Evolutionary conservation across 306 rosid genomes (phyloP), one percentile per base, ranked within the genome.

Genomic region (Clitoria ternatea): DNA sequence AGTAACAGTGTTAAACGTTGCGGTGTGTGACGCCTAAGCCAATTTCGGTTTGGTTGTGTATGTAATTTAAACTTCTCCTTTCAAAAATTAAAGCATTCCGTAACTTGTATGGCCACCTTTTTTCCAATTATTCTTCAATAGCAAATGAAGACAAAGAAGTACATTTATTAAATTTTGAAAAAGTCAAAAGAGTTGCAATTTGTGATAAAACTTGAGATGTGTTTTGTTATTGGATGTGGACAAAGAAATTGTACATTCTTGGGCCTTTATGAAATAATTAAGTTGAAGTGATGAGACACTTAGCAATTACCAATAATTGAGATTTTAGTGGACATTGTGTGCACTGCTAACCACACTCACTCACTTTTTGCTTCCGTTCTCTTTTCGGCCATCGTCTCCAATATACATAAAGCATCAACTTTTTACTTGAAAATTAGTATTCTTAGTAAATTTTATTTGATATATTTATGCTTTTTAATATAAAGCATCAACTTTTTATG

Each of bases 81-180:
- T 24, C 15, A 22, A 20, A 6, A 7, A 22, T 7, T 23, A 39
- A 42, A 43, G 70, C 55, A 23, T 24, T 10, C 40, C 14, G 7
- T 66, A 18, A 29, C 30, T 12, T 59, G 33, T 20, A n/a, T 18
- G 39, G 50, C 69, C 70, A 43, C 79, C 33, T 69, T 69, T 43
- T 43, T 49, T 24, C 29, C 73, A 44, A 44, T 23, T 62, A 55
- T 43, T 1, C 50, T 18, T 53, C 14, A 1, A 11, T 7, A 18
- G n/a, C 69, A 10, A 37, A 9, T 32, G 22, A 27, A 33, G 30
- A 75, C 74, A 52, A 22, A 11, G 24, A 36, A 1, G 10, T 61
- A 8, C 11, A 5, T 2, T 2, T 3, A 48, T 50, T 8, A 9
- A 10, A 24, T 23, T 4, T 0, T 23, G 0, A 24, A 23, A 24